phyloP scores from a whole-genome alignment of 2,329 filamentous ascomycete species.

The Botrytis paeoniae region DNA sequence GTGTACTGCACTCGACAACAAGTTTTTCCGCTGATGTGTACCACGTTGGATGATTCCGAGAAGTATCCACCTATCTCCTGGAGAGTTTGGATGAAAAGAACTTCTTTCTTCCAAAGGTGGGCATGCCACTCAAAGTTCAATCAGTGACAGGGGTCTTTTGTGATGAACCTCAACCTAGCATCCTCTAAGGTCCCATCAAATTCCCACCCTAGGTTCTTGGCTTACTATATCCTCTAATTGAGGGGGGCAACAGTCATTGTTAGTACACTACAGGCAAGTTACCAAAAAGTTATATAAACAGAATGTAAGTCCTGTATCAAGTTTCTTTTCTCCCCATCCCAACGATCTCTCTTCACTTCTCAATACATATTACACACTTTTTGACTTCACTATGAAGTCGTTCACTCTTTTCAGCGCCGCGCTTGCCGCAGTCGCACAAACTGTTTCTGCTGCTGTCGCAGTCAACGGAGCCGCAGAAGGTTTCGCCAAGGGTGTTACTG shows the following conservation, averaged over 20 bases:
- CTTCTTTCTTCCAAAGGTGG: not conserved
- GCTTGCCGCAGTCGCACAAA: slow-evolving; percentile 17
- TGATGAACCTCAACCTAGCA: not conserved
- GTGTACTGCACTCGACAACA: not conserved
- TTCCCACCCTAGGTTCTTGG: slow-evolving; percentile 2
- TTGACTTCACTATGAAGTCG: slow-evolving; percentile 21
- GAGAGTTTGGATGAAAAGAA: not conserved
- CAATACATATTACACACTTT: not conserved
- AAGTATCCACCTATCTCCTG: not conserved
- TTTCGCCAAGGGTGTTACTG: slow-evolving; percentile 55
- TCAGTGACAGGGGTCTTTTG: not conserved
- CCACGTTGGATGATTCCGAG: not conserved
- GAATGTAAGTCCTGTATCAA: not conserved
- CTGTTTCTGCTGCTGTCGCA: slow-evolving; percentile 31
- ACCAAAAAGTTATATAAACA: slow-evolving; percentile 8
- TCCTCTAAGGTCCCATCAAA: not conserved
- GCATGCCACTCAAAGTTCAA: not conserved
- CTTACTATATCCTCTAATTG: slow-evolving; percentile 11
- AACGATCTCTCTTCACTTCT: not conserved
- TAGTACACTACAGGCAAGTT: not conserved
- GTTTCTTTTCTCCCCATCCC: not conserved
- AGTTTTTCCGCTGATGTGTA: not conserved
- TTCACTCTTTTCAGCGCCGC: slow-evolving; percentile 16
- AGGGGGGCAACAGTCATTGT: not conserved
- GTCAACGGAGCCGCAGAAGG: slow-evolving; percentile 36